Evolutionary conservation across 306 rosid genomes (phyloP).

Genomic region (Rosa multiflora): DNA sequence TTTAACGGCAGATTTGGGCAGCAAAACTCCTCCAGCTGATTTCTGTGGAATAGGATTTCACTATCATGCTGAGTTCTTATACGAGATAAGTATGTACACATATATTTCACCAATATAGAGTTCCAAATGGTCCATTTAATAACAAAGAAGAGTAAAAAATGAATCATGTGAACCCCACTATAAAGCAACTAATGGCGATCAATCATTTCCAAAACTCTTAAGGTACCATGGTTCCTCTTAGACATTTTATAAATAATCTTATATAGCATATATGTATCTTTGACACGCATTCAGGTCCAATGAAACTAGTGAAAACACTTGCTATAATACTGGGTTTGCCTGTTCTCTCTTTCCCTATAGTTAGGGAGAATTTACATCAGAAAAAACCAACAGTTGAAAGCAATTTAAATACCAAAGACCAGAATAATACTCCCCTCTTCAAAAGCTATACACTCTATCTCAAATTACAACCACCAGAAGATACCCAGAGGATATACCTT

Average conservation of each 20-base stretch:
- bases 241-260: not conserved
- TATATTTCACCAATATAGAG: conserved; percentile 13
- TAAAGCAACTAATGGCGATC: not conserved
- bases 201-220: not conserved
- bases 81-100: not conserved
- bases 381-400: not conserved
- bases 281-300: not conserved
- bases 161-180: not conserved
- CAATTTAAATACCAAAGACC: not conserved
- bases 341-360: not conserved
- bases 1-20: conserved; percentile 91
- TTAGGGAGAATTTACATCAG: not conserved
- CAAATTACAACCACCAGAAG: not conserved
- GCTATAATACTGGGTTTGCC: not conserved
- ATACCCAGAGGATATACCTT: not conserved
- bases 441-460: not conserved
- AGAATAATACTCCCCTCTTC: not conserved
- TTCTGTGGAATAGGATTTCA: conserved; percentile 44
- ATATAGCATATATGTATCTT: not conserved
- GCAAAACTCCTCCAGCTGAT: conserved; percentile 84
- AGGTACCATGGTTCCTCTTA: not conserved
- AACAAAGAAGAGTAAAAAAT: not conserved
- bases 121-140: not conserved
- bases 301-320: not conserved
- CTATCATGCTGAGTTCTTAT: conserved; percentile 1